Evolutionary conservation across 768 basidiomycete genomes (phyloP).

Genomic region (Asterophora lycoperdoides): DNA sequence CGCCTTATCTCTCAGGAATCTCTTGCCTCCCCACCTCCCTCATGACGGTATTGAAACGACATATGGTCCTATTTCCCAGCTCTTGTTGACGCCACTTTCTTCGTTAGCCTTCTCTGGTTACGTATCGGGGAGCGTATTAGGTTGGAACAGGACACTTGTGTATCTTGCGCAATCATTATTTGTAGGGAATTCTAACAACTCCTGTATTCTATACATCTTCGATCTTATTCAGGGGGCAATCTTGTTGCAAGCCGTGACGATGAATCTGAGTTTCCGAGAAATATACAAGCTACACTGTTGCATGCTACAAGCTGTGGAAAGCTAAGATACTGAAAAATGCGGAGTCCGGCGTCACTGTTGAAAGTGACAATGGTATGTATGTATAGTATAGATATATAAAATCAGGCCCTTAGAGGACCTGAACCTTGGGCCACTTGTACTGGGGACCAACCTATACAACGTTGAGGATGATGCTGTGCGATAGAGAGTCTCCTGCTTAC

Average conservation of each 20-base stretch:
- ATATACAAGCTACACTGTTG: conserved; percentile 10
- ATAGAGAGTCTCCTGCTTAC: conserved; percentile 31
- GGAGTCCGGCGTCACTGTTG: conserved; percentile 21
- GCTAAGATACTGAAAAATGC: conserved; percentile 8
- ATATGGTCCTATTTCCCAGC: background rate
- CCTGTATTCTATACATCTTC: conserved; percentile 10
- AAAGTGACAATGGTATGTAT: conserved; percentile 21
- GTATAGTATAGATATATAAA: conserved; percentile 11
- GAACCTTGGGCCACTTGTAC: conserved; percentile 49
- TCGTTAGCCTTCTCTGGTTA: conserved; percentile 7
- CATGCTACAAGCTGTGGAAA: conserved; percentile 20
- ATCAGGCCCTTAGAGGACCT: conserved; percentile 28
- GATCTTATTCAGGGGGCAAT: background rate
- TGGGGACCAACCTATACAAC: conserved; percentile 43
- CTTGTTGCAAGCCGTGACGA: background rate
- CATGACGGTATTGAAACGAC: conserved; percentile 24
- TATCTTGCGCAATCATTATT: conserved; percentile 6
- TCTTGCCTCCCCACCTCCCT: conserved; percentile 66
- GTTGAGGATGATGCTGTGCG: background rate
- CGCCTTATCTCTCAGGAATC: conserved; percentile 42
- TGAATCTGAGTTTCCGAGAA: background rate
- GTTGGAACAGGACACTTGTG: conserved; percentile 2
- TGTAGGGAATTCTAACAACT: conserved; percentile 14
- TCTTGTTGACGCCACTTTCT: background rate
- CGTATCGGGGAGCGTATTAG: conserved; percentile 1